Conservation (phyloP, 1,284 basidiomycete genomes). For the Microbotryum scabiosae region DNA sequence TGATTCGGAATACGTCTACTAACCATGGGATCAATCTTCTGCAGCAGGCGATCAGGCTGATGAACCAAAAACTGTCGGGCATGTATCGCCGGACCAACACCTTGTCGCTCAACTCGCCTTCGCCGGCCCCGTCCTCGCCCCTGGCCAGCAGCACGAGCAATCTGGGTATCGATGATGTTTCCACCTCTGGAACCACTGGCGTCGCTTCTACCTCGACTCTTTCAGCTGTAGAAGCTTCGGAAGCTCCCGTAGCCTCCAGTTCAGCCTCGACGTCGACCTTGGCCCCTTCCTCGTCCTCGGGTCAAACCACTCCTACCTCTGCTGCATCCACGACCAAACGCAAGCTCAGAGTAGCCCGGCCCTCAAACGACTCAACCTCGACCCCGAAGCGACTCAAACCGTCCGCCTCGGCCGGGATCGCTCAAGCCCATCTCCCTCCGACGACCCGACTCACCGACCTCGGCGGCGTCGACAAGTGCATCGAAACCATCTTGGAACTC, state of each 20-base stretch:
- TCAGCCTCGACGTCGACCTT: slow-evolving; percentile 5
- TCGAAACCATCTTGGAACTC: slow-evolving; percentile 89
- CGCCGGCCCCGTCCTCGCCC: slow-evolving; percentile 3
- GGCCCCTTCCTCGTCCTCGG: background rate
- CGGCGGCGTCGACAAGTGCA: slow-evolving; percentile 73
- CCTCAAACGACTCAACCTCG: slow-evolving; percentile 13
- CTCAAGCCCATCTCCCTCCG: slow-evolving; percentile 11
- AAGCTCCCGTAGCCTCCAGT: background rate
- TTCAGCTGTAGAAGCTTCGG: background rate
- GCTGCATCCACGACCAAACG: slow-evolving; percentile 11
- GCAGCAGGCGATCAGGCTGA: slow-evolving; percentile 20
- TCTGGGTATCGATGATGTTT: background rate
- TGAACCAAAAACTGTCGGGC: slow-evolving; percentile 32
- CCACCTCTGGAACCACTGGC: background rate
- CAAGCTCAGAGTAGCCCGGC: slow-evolving; percentile 19
- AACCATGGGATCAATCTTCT: too few relatives aligned
- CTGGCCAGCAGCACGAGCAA: background rate
- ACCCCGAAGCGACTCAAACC: slow-evolving; percentile 26
- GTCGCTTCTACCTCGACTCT: background rate
- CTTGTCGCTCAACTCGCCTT: slow-evolving; percentile 30
- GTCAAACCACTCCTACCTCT: background rate
- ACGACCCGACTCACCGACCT: slow-evolving; percentile 57
- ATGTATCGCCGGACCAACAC: slow-evolving; percentile 27
- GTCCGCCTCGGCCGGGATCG: background rate
- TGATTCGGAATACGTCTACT: too few relatives aligned